These are phyloP conservation scores for Phalaenopsis hybrid DNA, from an alignment of 116 monocot genomes.

Conservation along the genomic window DNA sequence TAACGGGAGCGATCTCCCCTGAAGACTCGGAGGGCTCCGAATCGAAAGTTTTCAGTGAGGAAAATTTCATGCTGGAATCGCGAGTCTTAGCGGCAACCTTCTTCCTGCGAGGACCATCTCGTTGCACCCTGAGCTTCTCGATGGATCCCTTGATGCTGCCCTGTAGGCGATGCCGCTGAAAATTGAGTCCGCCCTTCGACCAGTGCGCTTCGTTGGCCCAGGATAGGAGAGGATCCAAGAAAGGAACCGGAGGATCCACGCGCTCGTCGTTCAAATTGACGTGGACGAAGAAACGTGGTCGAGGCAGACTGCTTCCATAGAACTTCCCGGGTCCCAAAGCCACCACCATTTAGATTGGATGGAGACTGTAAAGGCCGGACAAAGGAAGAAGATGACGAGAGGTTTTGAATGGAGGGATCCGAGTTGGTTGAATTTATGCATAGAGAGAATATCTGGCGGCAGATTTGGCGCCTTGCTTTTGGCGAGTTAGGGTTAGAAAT, in stretches of 20 bases:
- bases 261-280: conserved; percentile 34
- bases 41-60: not conserved
- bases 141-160: conserved; percentile 85
- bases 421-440: not conserved
- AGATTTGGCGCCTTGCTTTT: not conserved
- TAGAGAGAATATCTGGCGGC: not conserved
- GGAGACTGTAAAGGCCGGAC: conserved; percentile 9
- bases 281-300: conserved; percentile 59
- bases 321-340: conserved; percentile 68
- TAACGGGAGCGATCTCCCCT: conserved; percentile 7
- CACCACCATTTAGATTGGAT: conserved; percentile 40
- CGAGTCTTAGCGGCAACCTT: not conserved
- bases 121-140: conserved; percentile 45
- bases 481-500: not conserved
- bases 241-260: conserved; percentile 55
- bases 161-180: conserved; percentile 67
- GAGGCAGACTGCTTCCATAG: conserved; percentile 79
- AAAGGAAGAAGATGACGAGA: not conserved
- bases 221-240: conserved; percentile 47
- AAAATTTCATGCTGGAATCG: conserved; percentile 3
- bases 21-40: conserved; percentile 7
- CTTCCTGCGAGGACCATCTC: not conserved
- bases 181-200: conserved; percentile 85
- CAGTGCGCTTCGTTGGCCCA: conserved; percentile 91
- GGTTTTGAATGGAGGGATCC: not conserved